Base-by-base conservation (phyloP, 169 alveolate species). In the Plasmodium inui region DNA sequence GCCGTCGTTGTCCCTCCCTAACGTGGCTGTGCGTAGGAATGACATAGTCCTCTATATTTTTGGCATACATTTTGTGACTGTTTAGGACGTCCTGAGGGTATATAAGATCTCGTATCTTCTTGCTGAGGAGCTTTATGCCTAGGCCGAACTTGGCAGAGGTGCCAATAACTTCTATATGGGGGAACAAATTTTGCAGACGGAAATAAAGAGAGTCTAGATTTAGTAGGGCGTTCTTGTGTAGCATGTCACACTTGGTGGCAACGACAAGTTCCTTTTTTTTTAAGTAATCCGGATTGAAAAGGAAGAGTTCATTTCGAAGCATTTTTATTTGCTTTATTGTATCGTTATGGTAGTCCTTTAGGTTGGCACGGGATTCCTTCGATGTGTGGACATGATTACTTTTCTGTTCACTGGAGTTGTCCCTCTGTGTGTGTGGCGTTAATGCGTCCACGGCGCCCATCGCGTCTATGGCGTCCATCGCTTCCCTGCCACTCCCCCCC, bases 191-290 rank as follows among this genome's bases (percentile, higher is more conserved):
- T 72, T 82, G 39, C 50, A 97, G 84, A 19, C 96, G 96, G 91
- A 81, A 95, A 96, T 93, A 94, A 17, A 97, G 82, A 14, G 96
- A 95, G 78, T 97, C 97, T 30, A 97, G 92, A 78, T 97, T 95
- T 74, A 92, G 94, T 50, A 97, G 95, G 5, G 97, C 37, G 30
- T 96, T 96, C 84, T 92, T 96, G 89, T 97, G 98, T 53, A 97
- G 39, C 96, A 92, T 92, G 89, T 97, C 98, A 82, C 98, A 97
- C 83, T 95, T 97, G n/a, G 97, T 97, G 76, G 96, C 96, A 41
- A 97, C 90, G 12, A 97, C 94, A 79, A 89, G 82, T 57, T 89
- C 94, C 61, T 89, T 89, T 79, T 89, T 89, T 55, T 89, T 79
- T 89, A 89, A 79, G 22, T 89, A 89, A 2, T 89, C 94, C 1